A percentile compares a stretch with the other conserved stretches of the same genome.
phyloP scores from a whole-genome alignment of 768 basidiomycete species.

The Calocera cornea region DNA sequence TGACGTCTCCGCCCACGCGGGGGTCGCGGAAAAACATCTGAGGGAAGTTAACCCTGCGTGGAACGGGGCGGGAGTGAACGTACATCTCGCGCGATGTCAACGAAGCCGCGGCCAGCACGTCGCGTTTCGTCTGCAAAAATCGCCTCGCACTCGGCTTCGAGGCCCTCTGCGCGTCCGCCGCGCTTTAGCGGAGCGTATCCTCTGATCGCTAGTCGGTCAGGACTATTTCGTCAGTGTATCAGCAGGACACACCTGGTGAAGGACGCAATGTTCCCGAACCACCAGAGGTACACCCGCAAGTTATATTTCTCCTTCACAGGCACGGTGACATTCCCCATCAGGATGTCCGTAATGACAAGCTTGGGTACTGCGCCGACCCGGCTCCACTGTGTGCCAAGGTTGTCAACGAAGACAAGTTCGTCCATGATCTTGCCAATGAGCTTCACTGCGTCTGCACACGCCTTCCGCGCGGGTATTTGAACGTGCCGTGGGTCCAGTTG shows the following conservation, averaged over 20 bases:
- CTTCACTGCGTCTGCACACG: background rate
- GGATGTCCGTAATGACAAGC: background rate
- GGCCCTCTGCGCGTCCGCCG: background rate
- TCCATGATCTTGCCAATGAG: background rate
- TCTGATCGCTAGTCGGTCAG: background rate
- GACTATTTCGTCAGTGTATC: no score
- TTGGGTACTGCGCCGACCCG: background rate
- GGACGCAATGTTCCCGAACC: background rate
- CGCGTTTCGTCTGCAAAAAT: background rate
- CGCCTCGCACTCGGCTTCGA: background rate
- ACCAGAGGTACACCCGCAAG: background rate
- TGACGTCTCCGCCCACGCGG: background rate
- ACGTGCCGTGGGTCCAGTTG: background rate
- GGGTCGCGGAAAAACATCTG: background rate
- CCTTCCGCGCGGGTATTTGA: background rate
- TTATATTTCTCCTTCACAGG: slow-evolving; percentile 1
- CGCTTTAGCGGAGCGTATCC: background rate
- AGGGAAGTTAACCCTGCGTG: background rate
- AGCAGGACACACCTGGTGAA: background rate
- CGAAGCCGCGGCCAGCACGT: background rate
- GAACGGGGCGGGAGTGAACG: background rate
- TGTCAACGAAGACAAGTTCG: background rate
- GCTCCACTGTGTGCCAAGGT: background rate
- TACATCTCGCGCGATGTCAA: background rate
- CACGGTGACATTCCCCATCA: background rate